Base-by-base conservation (phyloP, 2,329 filamentous ascomycete species). In the Aspergillus sp. region DNA sequence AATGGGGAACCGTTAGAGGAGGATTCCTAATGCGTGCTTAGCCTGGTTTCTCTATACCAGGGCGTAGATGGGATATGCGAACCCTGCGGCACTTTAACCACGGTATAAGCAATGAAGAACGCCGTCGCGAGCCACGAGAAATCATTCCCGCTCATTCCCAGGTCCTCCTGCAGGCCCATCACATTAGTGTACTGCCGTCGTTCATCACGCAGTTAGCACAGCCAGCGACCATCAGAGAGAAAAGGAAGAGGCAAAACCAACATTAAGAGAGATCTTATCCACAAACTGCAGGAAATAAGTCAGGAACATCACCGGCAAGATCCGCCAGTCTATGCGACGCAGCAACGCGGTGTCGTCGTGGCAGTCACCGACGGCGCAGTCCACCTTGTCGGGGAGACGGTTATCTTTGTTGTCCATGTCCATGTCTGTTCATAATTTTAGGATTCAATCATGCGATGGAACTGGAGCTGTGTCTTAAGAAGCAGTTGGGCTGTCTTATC, bases 261-360 rank as follows among this genome's bases (percentile, higher is more conserved):
- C 43, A 15, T 48, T 55, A 9, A 53, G 15, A 12, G 19, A 56
- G 58, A 86, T 82, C 71, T 88, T 88, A 74, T 87, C 85, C 44
- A 87, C 74, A 63, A 86, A 86, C 65, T 87, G 84, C 73, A 86
- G 78, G n/a, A 81, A 81, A 66, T 87, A 87, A 66, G 80, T 83
- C 46, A 78, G 71, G 59, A 86, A 86, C 82, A 87, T 85, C 52
- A 87, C 75, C 0, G 85, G 85, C 35, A 87, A 76, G 53, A 87
- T 84, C 49, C 77, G 80, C 73, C 75, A 82, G 65, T 87, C 84
- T 49, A 87, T 80, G 70, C 81, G 85, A 58, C 80, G 79, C 4
- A 83, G 74, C 47, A 87, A 1, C 27, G 27, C 27, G 27, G 27
- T 31, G 27, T 31, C 27, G 9, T 31, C 27, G 27, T 31, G 9